Conservation (phyloP, 371 early-diverging fungal genomes). For the Apophysomyces elegans region DNA sequence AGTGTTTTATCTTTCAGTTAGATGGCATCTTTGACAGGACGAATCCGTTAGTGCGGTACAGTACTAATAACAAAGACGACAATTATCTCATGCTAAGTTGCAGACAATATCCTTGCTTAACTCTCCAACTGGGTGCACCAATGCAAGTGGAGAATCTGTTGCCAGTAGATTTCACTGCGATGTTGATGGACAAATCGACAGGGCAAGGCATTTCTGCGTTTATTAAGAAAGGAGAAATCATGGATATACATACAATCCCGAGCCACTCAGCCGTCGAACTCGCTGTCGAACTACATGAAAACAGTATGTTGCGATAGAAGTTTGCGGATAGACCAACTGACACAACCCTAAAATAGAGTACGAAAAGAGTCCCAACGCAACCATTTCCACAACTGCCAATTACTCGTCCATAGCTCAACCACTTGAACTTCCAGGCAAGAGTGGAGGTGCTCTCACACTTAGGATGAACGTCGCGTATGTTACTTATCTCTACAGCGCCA, state of each 20-base stretch:
- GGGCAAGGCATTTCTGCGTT: conserved; percentile 42
- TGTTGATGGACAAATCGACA: conserved; percentile 37
- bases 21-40: conserved; percentile 38
- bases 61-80: neutral
- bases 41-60: conserved; percentile 31
- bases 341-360: conserved; percentile 13
- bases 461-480: conserved; percentile 57
- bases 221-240: conserved; percentile 56
- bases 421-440: conserved; percentile 36
- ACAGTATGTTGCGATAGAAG: conserved; percentile 31
- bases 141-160: conserved; percentile 85
- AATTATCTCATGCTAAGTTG: neutral
- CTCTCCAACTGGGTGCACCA: conserved; percentile 72
- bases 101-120: conserved; percentile 70
- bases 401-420: conserved; percentile 21
- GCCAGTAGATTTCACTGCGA: conserved; percentile 71
- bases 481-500: neutral
- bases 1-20: conserved; percentile 32
- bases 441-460: conserved; percentile 55
- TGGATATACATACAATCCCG: conserved; percentile 68
- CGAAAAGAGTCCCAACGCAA: conserved; percentile 17
- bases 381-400: conserved; percentile 18
- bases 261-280: conserved; percentile 62
- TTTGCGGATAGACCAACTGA: neutral
- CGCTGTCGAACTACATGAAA: conserved; percentile 62